phyloP scores from a whole-genome alignment of 148 eudicot genomes.

The Camellia sinensis region DNA sequence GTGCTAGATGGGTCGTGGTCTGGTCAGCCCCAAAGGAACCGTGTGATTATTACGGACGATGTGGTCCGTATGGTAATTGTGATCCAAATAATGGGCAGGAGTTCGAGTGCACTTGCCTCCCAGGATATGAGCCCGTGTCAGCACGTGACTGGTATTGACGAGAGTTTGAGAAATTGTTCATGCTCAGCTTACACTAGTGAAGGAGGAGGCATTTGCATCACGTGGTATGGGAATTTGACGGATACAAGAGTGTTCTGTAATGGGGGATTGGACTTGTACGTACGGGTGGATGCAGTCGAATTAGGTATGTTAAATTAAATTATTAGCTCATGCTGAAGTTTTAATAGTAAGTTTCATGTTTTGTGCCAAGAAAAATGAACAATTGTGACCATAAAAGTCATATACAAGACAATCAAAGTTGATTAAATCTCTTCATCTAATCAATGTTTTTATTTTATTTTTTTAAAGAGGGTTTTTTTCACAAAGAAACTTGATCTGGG shows the following conservation, averaged over 20 bases:
- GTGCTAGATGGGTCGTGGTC: not conserved
- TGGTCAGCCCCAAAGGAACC: not conserved
- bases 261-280: not conserved
- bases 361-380: too few species aligned
- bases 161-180: not conserved
- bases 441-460: too few species aligned
- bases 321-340: too few species aligned
- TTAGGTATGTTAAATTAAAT: too few species aligned
- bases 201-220: not conserved
- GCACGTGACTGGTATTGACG: conserved; percentile 30
- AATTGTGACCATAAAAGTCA: too few species aligned
- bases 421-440: too few species aligned
- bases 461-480: too few species aligned
- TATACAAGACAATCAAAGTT: too few species aligned
- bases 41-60: too few species aligned
- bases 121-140: not conserved
- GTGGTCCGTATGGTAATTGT: too few species aligned
- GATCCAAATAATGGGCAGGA: not conserved
- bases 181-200: not conserved
- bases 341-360: too few species aligned
- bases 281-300: conserved; percentile 1
- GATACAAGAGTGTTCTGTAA: not conserved
- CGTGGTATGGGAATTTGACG: not conserved
- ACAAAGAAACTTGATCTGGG: too few species aligned
- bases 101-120: not conserved